phyloP scores from a whole-genome alignment of 495 filamentous ascomycete genomes.

The Podospora didyma region DNA sequence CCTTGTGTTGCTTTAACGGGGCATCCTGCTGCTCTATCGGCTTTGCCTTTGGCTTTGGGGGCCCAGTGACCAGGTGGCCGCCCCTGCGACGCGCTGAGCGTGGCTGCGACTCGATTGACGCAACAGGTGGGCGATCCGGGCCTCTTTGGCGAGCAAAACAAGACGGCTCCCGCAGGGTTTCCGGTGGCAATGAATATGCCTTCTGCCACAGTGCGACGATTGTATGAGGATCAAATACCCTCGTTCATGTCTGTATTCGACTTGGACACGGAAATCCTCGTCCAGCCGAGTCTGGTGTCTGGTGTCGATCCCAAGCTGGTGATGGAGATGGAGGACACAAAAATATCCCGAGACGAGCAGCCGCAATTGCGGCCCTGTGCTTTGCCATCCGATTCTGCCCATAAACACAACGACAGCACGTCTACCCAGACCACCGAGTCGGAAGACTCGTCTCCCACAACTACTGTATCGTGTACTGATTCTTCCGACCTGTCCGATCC shows the following conservation, averaged over 20 bases:
- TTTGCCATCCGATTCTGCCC: conserved; percentile 36
- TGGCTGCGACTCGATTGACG: conserved; percentile 23
- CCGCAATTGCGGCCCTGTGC: conserved; percentile 31
- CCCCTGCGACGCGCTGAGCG: conserved; percentile 11
- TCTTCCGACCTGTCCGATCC: conserved; percentile 84
- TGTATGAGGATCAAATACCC: conserved; percentile 64
- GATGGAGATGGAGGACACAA: conserved; percentile 37
- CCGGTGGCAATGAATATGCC: conserved; percentile 42
- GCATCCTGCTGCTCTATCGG: conserved; percentile 1
- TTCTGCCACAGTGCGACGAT: conserved; percentile 46
- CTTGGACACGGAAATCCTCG: conserved; percentile 41
- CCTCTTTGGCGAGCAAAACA: conserved; percentile 8
- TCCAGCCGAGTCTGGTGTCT: conserved; percentile 40
- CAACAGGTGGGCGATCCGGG: conserved; percentile 9
- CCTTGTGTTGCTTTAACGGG: neutral
- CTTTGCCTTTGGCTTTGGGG: conserved; percentile 1
- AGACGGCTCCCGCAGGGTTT: neutral
- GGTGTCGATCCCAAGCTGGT: conserved; percentile 40
- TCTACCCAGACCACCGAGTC: conserved; percentile 82
- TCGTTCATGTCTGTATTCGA: conserved; percentile 71
- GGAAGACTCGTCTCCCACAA: conserved; percentile 91
- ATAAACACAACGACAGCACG: conserved; percentile 61
- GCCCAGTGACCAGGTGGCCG: conserved; percentile 19
- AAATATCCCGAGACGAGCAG: conserved; percentile 21
- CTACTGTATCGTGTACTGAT: conserved; percentile 88